These are phyloP conservation scores for Mortierella sp. DNA, from an alignment of 371 early-diverging fungal species.

Conservation along the genomic window DNA sequence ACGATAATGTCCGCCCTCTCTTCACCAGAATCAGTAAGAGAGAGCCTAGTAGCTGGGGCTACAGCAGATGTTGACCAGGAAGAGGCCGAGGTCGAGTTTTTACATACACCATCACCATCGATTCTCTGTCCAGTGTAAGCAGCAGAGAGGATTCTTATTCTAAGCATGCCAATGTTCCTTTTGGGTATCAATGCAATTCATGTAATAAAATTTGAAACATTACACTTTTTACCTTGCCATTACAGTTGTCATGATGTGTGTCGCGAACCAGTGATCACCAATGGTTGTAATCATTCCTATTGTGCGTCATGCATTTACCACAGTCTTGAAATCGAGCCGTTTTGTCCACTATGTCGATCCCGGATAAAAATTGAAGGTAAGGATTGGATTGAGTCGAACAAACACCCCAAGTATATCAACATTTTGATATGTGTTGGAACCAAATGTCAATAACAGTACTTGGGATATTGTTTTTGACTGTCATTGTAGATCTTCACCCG, in stretches of 20 bases:
- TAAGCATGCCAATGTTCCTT: not conserved
- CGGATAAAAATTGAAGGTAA: constrained; percentile 61
- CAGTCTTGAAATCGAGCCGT: constrained; percentile 63
- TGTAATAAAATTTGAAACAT: constrained; percentile 3
- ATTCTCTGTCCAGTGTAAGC: constrained; percentile 66
- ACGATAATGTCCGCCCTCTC: constrained; percentile 28
- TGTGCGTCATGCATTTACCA: constrained; percentile 67
- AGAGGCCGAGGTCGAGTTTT: constrained; percentile 57
- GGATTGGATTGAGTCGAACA: not conserved
- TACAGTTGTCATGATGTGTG: constrained; percentile 70
- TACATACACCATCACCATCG: constrained; percentile 61
- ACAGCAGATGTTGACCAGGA: constrained; percentile 24
- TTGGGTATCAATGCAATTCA: constrained; percentile 4
- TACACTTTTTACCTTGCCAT: not conserved
- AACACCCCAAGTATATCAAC: not conserved
- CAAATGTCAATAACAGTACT: not conserved
- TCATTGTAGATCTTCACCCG: constrained; percentile 64
- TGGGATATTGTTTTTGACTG: not conserved
- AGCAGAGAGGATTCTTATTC: not conserved
- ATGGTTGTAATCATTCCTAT: constrained; percentile 72
- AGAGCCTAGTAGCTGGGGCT: not conserved
- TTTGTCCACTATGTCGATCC: constrained; percentile 71
- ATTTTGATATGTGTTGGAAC: not conserved
- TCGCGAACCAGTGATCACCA: constrained; percentile 70
- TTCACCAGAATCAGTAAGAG: constrained; percentile 26